phyloP scores from a whole-genome alignment of 192 early-diverging fungal genomes.

The Gigaspora rosea region DNA sequence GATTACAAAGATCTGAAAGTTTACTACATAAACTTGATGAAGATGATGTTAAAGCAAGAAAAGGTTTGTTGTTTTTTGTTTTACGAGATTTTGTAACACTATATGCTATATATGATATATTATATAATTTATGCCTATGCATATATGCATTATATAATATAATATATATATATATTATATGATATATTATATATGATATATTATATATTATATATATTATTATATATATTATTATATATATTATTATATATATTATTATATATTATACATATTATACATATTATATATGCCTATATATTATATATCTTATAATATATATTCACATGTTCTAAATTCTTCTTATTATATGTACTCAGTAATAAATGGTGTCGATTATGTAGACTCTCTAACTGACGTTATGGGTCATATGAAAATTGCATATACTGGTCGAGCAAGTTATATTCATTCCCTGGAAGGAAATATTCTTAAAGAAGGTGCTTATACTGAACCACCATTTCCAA shows the following conservation, averaged over 20 bases:
- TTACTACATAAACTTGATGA: constrained; percentile 29
- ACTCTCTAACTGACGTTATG: constrained; percentile 3
- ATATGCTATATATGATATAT: neutral
- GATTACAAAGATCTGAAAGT: constrained; percentile 27
- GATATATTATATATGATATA: neutral
- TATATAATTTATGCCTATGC: too few relatives aligned
- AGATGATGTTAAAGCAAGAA: constrained; percentile 13
- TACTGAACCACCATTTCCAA: constrained; percentile 25
- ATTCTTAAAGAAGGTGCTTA: neutral
- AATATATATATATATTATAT: too few relatives aligned
- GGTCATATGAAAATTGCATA: constrained; percentile 19
- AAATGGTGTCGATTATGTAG: constrained; percentile 29
- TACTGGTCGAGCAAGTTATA: constrained; percentile 22
- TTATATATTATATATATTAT: neutral
- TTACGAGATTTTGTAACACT: neutral
- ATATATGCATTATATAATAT: too few relatives aligned
- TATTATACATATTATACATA: too few relatives aligned
- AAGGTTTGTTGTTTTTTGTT: neutral
- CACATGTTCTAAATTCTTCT: neutral
- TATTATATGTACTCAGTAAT: neutral
- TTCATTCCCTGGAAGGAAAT: constrained; percentile 9
- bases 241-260: too few relatives aligned
- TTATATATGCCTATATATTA: neutral
- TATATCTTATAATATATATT: neutral
- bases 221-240: neutral